Evolutionary conservation across 495 filamentous ascomycete species (phyloP), one percentile per base, ranked within the genome.

Genomic region (Acidomyces sp.): DNA sequence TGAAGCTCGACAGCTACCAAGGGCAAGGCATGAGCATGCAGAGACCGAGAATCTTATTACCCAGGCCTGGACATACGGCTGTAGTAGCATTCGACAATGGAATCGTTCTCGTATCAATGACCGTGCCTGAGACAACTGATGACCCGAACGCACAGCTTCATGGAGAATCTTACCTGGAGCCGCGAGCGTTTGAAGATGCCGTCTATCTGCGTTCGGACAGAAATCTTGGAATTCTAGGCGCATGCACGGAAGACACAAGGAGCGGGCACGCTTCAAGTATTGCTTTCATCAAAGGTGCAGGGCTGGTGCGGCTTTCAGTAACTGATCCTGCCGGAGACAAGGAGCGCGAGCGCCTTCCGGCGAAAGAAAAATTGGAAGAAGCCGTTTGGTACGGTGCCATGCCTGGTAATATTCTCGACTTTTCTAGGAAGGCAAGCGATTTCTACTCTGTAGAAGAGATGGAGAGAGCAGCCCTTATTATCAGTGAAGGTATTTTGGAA

Each of bases 371-470:
- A 58, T 68, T 99, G 30, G 85, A 94, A 52, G 88, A 96, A 57
- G 88, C 88, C 11, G 77, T 95, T 3, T 94, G 93, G 62, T 96
- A 81, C 56, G 85, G 87, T 1, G 74, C 72, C 16, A 75, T 85
- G 58, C 72, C 79, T 48, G 42, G 40, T n/a, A 94, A 90, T 49
- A 78, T 85, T 7, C 62, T 99, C 21, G 75, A 84, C 47, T 80
- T 99, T 43, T 66, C 74, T 34, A 70, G 73, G 22, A 69, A 71
- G 34, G 63, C 70, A 18, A 72, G 73, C 27, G 62, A 75, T 15
- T 61, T 67, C 17, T 94, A 85, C 47, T 62, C 75, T 2, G 47
- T 64, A 11, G 59, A 68, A 23, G 83, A 95, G 45, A 70, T 93
- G 26, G 80, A 85, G 46, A 62, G 70, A 32, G 90, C 92, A 1